Evolutionary conservation across 441 rosid species (phyloP), one percentile per base, ranked within the genome.

Genomic region (Pelargonium cotyledonis): DNA sequence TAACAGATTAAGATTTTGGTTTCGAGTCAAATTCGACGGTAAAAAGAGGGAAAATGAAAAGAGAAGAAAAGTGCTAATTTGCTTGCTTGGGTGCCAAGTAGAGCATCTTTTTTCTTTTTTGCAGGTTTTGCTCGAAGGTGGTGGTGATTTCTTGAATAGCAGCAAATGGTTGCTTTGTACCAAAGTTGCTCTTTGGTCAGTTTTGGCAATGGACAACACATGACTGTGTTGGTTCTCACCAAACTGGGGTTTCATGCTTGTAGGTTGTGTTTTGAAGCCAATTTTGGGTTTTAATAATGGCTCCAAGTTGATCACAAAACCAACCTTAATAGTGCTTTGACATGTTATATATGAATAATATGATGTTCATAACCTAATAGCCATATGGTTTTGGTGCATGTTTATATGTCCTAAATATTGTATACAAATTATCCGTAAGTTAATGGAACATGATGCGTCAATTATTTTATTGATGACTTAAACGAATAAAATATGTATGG

Each of bases 121-220:
- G n/a, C 16, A 4, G 14, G n/a, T 4, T 49, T 43, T 49, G 35
- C 35, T 1, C 35, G 3, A 31, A 31, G 35, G 35, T 14, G 15
- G 15, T 11, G 15, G 16, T 11, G 55, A 5, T 49, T 49, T 49
- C 15, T 49, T 49, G 55, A 49, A 15, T 49, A 49, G 55, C 55
- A 49, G 55, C 55, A 49, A 15, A 18, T 51, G 16, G 58, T 4
- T 51, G 58, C 19, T 51, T 51, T 51, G 58, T 51, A n/a, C 58
- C 58, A 51, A 51, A n/a, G 19, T 51, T 51, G 6, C 58, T 51
- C 58, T 9, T 51, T 51, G 58, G 19, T 15, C 58, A 51, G 19
- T 51, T 51, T 51, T 51, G 16, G 58, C 19, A 51, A 51, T 51
- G 15, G 58, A 51, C 58, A 51, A 51, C 21, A 51, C 58, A 51